Evolutionary conservation across 1,284 basidiomycete species (phyloP).

Genomic region (Flammula alnicola): DNA sequence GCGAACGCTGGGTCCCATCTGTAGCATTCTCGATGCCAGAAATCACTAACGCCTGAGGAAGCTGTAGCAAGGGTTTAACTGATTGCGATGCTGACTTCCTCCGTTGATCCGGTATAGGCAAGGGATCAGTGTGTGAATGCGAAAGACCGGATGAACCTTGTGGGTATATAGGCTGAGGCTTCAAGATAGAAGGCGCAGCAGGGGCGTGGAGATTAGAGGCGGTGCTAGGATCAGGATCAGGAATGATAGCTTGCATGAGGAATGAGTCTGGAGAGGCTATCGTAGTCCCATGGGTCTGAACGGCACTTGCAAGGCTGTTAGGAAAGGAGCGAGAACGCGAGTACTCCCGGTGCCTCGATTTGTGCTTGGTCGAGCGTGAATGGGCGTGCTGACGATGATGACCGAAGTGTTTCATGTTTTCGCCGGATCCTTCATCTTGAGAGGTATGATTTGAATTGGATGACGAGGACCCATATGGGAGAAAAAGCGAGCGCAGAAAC

Average conservation of each 20-base stretch:
- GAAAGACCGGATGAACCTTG: slow-evolving; percentile 21
- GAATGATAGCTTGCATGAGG: background rate
- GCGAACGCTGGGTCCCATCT: slow-evolving; percentile 58
- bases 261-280: slow-evolving; percentile 11
- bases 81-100: slow-evolving; percentile 9
- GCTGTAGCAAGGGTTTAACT: slow-evolving; percentile 23
- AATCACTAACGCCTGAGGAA: slow-evolving; percentile 70
- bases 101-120: slow-evolving; percentile 16
- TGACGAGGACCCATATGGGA: slow-evolving; percentile 37
- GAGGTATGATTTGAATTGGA: slow-evolving; percentile 23
- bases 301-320: slow-evolving; percentile 26
- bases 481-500: slow-evolving; percentile 61
- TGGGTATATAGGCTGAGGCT: slow-evolving; percentile 21
- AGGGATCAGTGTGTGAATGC: slow-evolving; percentile 34
- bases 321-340: slow-evolving; percentile 37
- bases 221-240: slow-evolving; percentile 1
- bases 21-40: slow-evolving; percentile 69
- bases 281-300: slow-evolving; percentile 9
- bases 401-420: slow-evolving; percentile 13
- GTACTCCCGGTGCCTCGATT: slow-evolving; percentile 22
- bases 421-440: slow-evolving; percentile 32
- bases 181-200: slow-evolving; percentile 17
- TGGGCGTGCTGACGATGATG: slow-evolving; percentile 32
- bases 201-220: background rate
- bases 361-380: slow-evolving; percentile 27